These are phyloP conservation scores for Usnea hakonensis DNA, from an alignment of 495 filamentous ascomycete species.

Conservation along the genomic window DNA sequence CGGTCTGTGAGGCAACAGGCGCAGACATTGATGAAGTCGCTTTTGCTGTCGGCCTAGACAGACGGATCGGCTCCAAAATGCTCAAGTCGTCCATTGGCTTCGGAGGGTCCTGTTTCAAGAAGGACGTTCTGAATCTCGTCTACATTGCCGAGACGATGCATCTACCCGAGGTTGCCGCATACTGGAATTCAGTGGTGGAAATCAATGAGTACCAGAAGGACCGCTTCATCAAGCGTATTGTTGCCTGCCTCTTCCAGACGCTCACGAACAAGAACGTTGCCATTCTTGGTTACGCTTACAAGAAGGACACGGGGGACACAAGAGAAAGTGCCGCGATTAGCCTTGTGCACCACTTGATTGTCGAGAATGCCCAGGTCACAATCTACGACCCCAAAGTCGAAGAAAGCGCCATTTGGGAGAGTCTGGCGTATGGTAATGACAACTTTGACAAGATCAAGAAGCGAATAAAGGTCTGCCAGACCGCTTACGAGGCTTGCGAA, in stretches of 20 bases:
- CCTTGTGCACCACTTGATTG: slow-evolving; percentile 55
- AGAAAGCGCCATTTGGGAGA: slow-evolving; percentile 37
- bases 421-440: slow-evolving; percentile 27
- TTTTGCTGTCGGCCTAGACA: slow-evolving; percentile 60
- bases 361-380: slow-evolving; percentile 57
- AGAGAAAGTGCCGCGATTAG: slow-evolving; percentile 64
- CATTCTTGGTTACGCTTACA: slow-evolving; percentile 72
- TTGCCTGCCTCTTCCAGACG: slow-evolving; percentile 59
- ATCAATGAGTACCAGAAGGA: slow-evolving; percentile 74
- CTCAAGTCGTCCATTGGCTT: slow-evolving; percentile 73
- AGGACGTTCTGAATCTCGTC: slow-evolving; percentile 68
- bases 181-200: slow-evolving; percentile 64
- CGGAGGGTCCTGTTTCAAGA: slow-evolving; percentile 66
- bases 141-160: slow-evolving; percentile 66
- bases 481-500: slow-evolving; percentile 45
- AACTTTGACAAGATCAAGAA: slow-evolving; percentile 18
- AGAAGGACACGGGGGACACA: slow-evolving; percentile 73
- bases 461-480: slow-evolving; percentile 17
- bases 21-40: slow-evolving; percentile 69
- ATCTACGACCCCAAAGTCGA: slow-evolving; percentile 69
- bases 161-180: slow-evolving; percentile 64
- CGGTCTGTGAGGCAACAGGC: slow-evolving; percentile 71
- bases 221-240: slow-evolving; percentile 56
- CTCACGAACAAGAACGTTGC: slow-evolving; percentile 65
- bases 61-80: slow-evolving; percentile 63